phyloP scores from a whole-genome alignment of 129 eudicot genomes.

The Flaveria bidentis region DNA sequence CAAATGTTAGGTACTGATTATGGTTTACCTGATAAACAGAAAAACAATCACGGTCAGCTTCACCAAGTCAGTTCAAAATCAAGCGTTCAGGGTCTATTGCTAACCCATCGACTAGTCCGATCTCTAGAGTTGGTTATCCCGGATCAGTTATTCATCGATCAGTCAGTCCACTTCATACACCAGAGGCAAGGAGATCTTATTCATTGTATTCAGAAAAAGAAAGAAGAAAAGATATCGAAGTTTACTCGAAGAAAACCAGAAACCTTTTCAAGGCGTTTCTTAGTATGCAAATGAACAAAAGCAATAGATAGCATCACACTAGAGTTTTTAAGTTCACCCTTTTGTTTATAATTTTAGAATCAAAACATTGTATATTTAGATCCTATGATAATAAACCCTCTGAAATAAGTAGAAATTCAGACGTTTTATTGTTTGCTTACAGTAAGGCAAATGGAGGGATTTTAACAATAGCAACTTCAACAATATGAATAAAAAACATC shows the following conservation, averaged over 20 bases:
- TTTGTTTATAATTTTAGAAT: neutral
- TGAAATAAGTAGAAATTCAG: neutral
- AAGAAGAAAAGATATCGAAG: conserved; percentile 51
- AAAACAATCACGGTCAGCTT: conserved; percentile 56
- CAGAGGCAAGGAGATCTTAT: conserved; percentile 48
- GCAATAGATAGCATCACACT: conserved; percentile 30
- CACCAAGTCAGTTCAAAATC: conserved; percentile 63
- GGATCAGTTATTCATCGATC: conserved; percentile 27
- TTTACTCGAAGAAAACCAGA: conserved; percentile 62
- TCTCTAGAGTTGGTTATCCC: conserved; percentile 6
- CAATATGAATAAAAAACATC: conserved; percentile 22
- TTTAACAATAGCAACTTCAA: conserved; percentile 18
- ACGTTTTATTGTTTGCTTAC: neutral
- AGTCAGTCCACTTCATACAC: conserved; percentile 32
- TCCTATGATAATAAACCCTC: neutral
- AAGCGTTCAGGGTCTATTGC: conserved; percentile 56
- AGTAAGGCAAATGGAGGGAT: neutral
- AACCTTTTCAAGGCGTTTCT: conserved; percentile 65
- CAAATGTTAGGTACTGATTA: conserved; percentile 7
- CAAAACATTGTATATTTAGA: neutral
- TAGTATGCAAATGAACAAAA: conserved; percentile 52
- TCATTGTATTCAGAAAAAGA: conserved; percentile 47
- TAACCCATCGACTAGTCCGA: conserved; percentile 45
- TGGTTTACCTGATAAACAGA: conserved; percentile 38
- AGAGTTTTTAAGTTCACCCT: neutral